Evolutionary conservation across 176 grass and related monocot genomes (phyloP).

Genomic region (sorghum (Sorghum bicolor)): Sorghum_bicolor_NCBIv3 NC_012870.2:12842001-12842500

Average conservation of each 20-base stretch:
- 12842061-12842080: slow-evolving; percentile 67
- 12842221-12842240: slow-evolving; percentile 7
- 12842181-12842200: slow-evolving; percentile 89
- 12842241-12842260: slow-evolving; percentile 18
- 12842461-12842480: slow-evolving; percentile 97
- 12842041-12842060: slow-evolving; percentile 98
- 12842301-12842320: slow-evolving; percentile 94
- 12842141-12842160: slow-evolving; percentile 96
- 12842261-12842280: slow-evolving; percentile 13
- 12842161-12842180: slow-evolving; percentile 99
- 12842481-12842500: slow-evolving; percentile 98
- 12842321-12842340: slow-evolving; percentile 95
- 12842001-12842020: slow-evolving; percentile 93
- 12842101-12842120: slow-evolving; percentile 26
- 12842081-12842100: slow-evolving; percentile 13
- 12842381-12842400: not conserved
- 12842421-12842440: slow-evolving; percentile 99
- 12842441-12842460: slow-evolving; percentile 92
- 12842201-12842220: slow-evolving; percentile 2
- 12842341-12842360: slow-evolving; percentile 47
- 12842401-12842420: slow-evolving; percentile 37
- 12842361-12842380: slow-evolving; percentile 10
- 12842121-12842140: slow-evolving; percentile 70
- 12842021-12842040: slow-evolving; percentile 90
- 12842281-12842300: slow-evolving; percentile 99